A percentile compares a stretch with the other conserved stretches of the same genome.
Conservation (phyloP, 2,329 filamentous ascomycete genomes). For the Neophaeococcomyces mojaviensis region DNA sequence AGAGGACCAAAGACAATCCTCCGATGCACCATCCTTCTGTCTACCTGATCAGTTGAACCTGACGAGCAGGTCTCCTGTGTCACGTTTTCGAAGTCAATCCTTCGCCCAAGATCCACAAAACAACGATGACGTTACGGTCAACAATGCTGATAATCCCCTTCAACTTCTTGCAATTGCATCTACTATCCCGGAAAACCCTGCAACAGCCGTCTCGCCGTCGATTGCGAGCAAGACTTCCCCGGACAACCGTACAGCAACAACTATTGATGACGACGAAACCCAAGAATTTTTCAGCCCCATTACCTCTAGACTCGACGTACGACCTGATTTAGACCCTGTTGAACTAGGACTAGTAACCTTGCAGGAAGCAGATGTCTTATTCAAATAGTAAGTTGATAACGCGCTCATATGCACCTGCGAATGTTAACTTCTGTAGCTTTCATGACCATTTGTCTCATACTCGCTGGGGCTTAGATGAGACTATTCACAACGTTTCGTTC, state of each 20-base stretch:
- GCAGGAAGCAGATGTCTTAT: slow-evolving; percentile 57
- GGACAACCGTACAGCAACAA: slow-evolving; percentile 22
- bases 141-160: slow-evolving; percentile 68
- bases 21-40: slow-evolving; percentile 25
- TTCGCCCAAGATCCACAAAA: slow-evolving; percentile 25
- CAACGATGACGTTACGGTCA: slow-evolving; percentile 53
- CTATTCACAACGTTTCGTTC: slow-evolving; percentile 58
- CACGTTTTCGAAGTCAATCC: slow-evolving; percentile 10
- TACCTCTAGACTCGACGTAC: slow-evolving; percentile 55
- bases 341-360: slow-evolving; percentile 61
- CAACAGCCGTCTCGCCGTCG: slow-evolving; percentile 44
- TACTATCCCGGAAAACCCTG: slow-evolving; percentile 26
- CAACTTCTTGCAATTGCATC: slow-evolving; percentile 67
- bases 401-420: neutral
- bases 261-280: slow-evolving; percentile 41
- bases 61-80: neutral
- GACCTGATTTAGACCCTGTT: slow-evolving; percentile 60
- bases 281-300: slow-evolving; percentile 61
- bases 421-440: slow-evolving; percentile 43
- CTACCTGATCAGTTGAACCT: slow-evolving; percentile 25
- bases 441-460: slow-evolving; percentile 65
- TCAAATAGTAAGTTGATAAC: slow-evolving; percentile 30
- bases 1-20: slow-evolving; percentile 4
- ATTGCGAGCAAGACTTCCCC: slow-evolving; percentile 31
- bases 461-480: slow-evolving; percentile 63